phyloP scores from a whole-genome alignment of 1,284 basidiomycete species.

The Ustilago crameri region DNA sequence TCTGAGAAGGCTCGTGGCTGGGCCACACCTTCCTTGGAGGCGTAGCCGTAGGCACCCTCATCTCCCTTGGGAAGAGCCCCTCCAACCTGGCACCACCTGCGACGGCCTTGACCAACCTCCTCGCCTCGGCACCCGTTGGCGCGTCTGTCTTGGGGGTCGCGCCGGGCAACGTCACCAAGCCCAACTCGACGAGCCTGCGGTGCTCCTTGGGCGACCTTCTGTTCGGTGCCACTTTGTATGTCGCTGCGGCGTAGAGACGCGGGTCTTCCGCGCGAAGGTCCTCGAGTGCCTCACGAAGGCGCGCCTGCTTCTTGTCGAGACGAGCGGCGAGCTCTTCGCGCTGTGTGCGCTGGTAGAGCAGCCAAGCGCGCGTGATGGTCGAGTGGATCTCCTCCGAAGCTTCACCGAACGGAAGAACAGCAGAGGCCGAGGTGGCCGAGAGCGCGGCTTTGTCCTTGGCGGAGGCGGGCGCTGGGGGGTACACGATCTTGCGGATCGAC shows the following conservation, averaged over 20 bases:
- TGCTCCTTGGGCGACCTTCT: constrained; percentile 61
- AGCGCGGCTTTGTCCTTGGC: constrained; percentile 33
- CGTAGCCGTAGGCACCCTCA: constrained; percentile 62
- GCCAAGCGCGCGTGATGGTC: constrained; percentile 92
- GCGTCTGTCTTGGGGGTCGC: constrained; percentile 28
- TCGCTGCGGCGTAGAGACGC: constrained; percentile 53
- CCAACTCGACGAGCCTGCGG: constrained; percentile 50
- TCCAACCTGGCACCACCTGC: constrained; percentile 55
- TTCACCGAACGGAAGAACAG: constrained; percentile 42
- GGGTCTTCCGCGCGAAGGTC: constrained; percentile 44
- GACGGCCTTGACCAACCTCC: constrained; percentile 51
- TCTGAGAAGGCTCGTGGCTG: constrained; percentile 8
- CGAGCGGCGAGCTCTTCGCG: constrained; percentile 71
- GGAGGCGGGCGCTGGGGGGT: constrained; percentile 43
- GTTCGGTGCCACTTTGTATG: constrained; percentile 58
- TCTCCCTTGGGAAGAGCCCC: constrained; percentile 65
- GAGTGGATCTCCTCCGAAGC: constrained; percentile 80
- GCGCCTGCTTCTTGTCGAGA: constrained; percentile 51
- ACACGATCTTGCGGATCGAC: constrained; percentile 60
- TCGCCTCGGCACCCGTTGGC: constrained; percentile 40
- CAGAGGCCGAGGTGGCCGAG: constrained; percentile 30
- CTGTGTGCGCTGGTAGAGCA: constrained; percentile 80
- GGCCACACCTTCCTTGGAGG: constrained; percentile 58
- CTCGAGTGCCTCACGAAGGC: constrained; percentile 55
- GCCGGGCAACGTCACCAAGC: constrained; percentile 43